A percentile compares a stretch with the other conserved stretches of the same genome.
phyloP scores from a whole-genome alignment of 192 early-diverging fungal species.

The Podila epigama region DNA sequence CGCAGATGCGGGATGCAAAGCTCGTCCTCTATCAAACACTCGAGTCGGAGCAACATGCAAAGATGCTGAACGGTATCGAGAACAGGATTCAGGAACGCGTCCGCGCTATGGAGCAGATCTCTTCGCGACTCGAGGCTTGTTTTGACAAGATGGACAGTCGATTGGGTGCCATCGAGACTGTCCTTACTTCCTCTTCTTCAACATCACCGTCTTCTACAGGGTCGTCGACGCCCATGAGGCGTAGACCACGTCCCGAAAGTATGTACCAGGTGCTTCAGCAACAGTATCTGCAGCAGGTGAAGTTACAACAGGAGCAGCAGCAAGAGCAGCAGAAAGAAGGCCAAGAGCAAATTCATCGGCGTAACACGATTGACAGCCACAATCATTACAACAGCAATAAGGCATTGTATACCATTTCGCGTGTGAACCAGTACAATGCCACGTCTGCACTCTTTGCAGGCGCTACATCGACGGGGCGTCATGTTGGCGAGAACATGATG shows the following conservation, averaged over 20 bases:
- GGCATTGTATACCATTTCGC: no score
- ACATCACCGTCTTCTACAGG: background rate
- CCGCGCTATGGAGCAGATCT: conserved; percentile 26
- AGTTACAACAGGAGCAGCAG: background rate
- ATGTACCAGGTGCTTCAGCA: conserved; percentile 20
- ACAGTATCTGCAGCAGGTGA: background rate
- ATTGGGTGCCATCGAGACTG: conserved; percentile 22
- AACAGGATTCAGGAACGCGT: conserved; percentile 33
- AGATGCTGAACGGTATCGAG: conserved; percentile 23
- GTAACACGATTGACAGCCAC: no score
- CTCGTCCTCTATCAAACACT: conserved; percentile 5
- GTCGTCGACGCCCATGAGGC: background rate
- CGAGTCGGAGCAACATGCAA: conserved; percentile 25
- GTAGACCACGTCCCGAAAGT: conserved; percentile 18
- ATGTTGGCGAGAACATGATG: background rate
- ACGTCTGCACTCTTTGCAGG: background rate
- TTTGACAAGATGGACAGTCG: conserved; percentile 40
- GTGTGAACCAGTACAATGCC: background rate
- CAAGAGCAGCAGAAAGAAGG: background rate
- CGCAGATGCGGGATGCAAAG: conserved; percentile 20
- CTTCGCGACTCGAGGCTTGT: conserved; percentile 7
- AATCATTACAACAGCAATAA: no score
- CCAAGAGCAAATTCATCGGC: background rate
- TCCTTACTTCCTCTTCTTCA: background rate
- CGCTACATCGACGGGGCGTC: no score